A percentile compares a stretch with the other conserved stretches of the same genome.
phyloP scores from a whole-genome alignment of 768 basidiomycete species.

The Podaxis sp. region DNA sequence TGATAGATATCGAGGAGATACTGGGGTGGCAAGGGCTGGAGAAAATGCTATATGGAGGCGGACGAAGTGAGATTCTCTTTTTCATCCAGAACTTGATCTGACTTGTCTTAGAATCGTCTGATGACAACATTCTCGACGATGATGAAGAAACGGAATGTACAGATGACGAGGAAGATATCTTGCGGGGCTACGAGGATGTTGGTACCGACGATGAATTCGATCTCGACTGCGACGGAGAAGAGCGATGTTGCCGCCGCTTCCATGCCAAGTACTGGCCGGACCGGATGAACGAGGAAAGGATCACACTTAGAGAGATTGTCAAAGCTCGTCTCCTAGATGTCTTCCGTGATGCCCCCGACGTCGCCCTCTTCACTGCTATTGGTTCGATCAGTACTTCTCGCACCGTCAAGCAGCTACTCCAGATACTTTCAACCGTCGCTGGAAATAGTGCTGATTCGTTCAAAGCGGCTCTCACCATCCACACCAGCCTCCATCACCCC shows the following conservation, averaged over 20 bases:
- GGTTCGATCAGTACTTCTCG: conserved; percentile 31
- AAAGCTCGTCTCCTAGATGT: conserved; percentile 39
- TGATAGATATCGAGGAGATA: conserved; percentile 53
- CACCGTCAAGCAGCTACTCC: conserved; percentile 32
- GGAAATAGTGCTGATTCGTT: conserved; percentile 50
- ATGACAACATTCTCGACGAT: conserved; percentile 22
- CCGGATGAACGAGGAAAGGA: conserved; percentile 36
- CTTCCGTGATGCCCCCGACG: conserved; percentile 53
- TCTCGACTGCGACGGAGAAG: conserved; percentile 19
- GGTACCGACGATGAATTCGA: conserved; percentile 23
- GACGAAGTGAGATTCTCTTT: conserved; percentile 37
- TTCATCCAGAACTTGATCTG: conserved; percentile 3
- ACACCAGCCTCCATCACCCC: conserved; percentile 34
- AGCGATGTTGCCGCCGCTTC: conserved; percentile 32
- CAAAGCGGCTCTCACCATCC: conserved; percentile 53
- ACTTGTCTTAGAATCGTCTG: conserved; percentile 13
- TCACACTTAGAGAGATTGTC: conserved; percentile 41
- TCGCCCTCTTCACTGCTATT: conserved; percentile 43
- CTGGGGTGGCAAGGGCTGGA: conserved; percentile 53
- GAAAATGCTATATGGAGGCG: conserved; percentile 54
- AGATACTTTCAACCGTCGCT: conserved; percentile 38
- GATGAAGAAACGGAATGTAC: conserved; percentile 28
- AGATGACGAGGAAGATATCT: conserved; percentile 24
- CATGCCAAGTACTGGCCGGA: conserved; percentile 54
- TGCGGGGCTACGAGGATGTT: conserved; percentile 13